These are phyloP conservation scores for Kodamaea leandrae DNA, from an alignment of 805 yeast species.

Conservation along the genomic window DNA sequence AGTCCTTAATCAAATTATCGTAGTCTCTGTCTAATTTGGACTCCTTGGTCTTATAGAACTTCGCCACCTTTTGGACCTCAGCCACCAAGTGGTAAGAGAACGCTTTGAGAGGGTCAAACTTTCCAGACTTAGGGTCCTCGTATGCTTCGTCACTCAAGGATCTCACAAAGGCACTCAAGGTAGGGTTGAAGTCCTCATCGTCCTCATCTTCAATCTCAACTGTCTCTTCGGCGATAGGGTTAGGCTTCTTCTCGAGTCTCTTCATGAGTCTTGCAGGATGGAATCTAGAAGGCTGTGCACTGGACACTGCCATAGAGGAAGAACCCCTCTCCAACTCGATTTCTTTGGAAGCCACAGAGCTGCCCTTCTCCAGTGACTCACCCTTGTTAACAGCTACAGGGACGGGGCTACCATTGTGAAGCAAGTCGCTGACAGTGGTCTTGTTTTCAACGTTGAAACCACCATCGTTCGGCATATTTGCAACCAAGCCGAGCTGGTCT, in stretches of 20 bases:
- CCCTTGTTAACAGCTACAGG: not conserved
- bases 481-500: slow-evolving; percentile 24
- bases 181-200: slow-evolving; percentile 4
- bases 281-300: slow-evolving; percentile 8
- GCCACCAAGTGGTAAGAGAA: slow-evolving; percentile 46
- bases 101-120: slow-evolving; percentile 33
- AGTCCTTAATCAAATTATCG: slow-evolving; percentile 27
- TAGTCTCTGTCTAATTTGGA: slow-evolving; percentile 44
- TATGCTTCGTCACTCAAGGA: not conserved
- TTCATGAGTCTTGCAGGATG: slow-evolving; percentile 18
- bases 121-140: slow-evolving; percentile 3
- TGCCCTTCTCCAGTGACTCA: slow-evolving; percentile 2
- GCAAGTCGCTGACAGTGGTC: slow-evolving; percentile 29
- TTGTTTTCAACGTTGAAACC: slow-evolving; percentile 18
- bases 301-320: slow-evolving; percentile 1
- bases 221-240: slow-evolving; percentile 1
- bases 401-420: slow-evolving; percentile 11
- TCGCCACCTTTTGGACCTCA: slow-evolving; percentile 54
- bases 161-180: not conserved
- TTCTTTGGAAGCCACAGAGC: slow-evolving; percentile 1
- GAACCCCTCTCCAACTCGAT: slow-evolving; percentile 7
- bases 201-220: slow-evolving; percentile 6
- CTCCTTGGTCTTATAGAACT: slow-evolving; percentile 49
- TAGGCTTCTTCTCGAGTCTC: slow-evolving; percentile 16
- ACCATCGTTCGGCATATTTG: slow-evolving; percentile 25